phyloP scores from a whole-genome alignment of 31 red algal genomes.

The Endocladia muricata region DNA sequence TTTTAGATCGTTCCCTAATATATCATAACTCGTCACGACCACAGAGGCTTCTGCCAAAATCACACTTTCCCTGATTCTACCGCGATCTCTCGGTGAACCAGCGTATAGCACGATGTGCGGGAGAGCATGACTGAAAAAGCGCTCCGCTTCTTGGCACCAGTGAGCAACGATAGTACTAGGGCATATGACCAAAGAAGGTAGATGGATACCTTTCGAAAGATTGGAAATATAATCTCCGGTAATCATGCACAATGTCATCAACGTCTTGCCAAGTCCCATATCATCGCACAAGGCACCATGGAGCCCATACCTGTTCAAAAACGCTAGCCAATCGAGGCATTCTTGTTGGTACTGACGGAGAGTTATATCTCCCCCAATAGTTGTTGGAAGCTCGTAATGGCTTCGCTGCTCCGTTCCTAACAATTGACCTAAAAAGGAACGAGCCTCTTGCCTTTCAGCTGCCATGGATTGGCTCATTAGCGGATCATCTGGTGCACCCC shows the following conservation, averaged over 20 bases:
- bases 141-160: constrained; percentile 84
- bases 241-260: constrained; percentile 98
- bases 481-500: constrained; percentile 72
- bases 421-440: constrained; percentile 86
- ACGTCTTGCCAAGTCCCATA: constrained; percentile 98
- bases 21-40: constrained; percentile 91
- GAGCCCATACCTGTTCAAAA: constrained; percentile 86
- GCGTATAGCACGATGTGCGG: constrained; percentile 73
- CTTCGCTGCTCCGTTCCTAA: constrained; percentile 69
- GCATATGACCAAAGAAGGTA: constrained; percentile 82
- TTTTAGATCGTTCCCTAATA: constrained; percentile 75
- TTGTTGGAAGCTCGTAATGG: constrained; percentile 76
- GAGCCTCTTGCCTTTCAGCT: constrained; percentile 63
- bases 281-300: constrained; percentile 98
- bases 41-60: constrained; percentile 34
- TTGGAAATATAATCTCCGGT: constrained; percentile 57
- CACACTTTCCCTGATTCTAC: constrained; percentile 5
- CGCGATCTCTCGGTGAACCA: constrained; percentile 70
- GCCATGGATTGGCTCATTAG: constrained; percentile 50
- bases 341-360: constrained; percentile 96
- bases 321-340: constrained; percentile 94
- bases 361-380: constrained; percentile 72
- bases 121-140: constrained; percentile 84
- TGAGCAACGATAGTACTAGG: constrained; percentile 90
- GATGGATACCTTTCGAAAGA: constrained; percentile 2